phyloP scores from a whole-genome alignment of 1,139 yeast genomes.

The Candida sp. region DNA sequence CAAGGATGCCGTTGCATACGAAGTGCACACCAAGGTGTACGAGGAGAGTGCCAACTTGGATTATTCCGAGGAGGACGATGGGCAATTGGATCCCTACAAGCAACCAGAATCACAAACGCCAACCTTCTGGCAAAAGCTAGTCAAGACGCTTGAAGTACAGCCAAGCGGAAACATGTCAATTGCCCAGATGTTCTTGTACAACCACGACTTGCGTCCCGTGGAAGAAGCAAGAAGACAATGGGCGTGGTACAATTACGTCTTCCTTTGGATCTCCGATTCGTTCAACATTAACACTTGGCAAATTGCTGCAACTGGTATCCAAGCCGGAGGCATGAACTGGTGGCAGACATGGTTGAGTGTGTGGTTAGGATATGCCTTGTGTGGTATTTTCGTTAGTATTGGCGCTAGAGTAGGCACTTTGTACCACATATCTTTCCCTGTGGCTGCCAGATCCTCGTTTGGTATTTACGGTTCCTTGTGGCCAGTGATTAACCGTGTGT shows the following conservation, averaged over 20 bases:
- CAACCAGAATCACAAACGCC: background rate
- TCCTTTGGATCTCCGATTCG: constrained; percentile 87
- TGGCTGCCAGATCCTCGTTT: constrained; percentile 72
- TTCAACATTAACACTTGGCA: constrained; percentile 92
- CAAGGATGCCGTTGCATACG: background rate
- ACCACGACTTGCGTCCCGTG: constrained; percentile 79
- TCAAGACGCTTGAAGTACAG: constrained; percentile 16
- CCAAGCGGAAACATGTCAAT: constrained; percentile 37
- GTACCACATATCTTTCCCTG: constrained; percentile 82
- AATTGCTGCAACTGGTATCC: constrained; percentile 82
- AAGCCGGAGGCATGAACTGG: constrained; percentile 76
- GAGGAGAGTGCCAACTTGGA: background rate
- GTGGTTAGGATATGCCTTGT: constrained; percentile 71
- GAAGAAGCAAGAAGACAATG: constrained; percentile 70
- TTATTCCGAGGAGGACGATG: background rate
- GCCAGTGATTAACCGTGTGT: constrained; percentile 82
- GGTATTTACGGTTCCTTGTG: constrained; percentile 81
- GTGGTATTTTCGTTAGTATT: constrained; percentile 64
- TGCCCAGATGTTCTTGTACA: constrained; percentile 64
- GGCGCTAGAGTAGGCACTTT: constrained; percentile 75
- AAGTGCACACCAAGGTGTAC: background rate
- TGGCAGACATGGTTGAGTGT: constrained; percentile 93
- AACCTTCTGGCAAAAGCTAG: constrained; percentile 11
- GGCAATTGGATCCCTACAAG: background rate
- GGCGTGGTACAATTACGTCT: constrained; percentile 81